Evolutionary conservation across 164 flowering plant genomes (phyloP), one percentile per base, ranked within the genome.

Genomic region (Umbilicus rupestris): DNA sequence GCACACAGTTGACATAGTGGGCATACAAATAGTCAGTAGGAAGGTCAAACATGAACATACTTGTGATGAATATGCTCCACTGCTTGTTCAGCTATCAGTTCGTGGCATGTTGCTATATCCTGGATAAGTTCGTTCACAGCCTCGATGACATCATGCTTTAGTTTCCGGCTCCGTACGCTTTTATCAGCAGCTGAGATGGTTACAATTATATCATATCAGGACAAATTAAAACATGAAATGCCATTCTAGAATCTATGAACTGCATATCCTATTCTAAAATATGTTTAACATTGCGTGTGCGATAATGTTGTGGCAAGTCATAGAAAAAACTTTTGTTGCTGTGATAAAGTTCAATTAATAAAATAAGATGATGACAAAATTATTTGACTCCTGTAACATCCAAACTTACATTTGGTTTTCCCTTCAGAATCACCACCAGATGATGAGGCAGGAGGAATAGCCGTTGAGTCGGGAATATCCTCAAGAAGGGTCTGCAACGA

Each of bases 371-470:
- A 35, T 50, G 57, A 35, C 6, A 35, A 35, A 35, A 8, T 50
- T 12, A 62, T 8, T 17, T 19, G 12, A 35, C 41, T 62, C 41
- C 9, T 59, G 39, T 31, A 62, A n/a, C 3, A 7, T 35, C 10
- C 12, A 26, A 70, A 62, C 88, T 80, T 72, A 92, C 99, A 95
- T 86, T 82, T 95, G 77, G 86, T 92, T 80, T 84, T 95, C 68
- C 94, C 97, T 78, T 95, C 99, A 73, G 99, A 95, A 75, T 92
- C 96, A 74, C 96, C 99, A 9, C 89, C 99, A 67, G 99, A 94
- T 45, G 99, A 94, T 72, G 88, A 81, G 58, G 89, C 71, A 41
- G 78, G 89, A 66, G 76, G 96, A 70, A 73, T 78, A 76, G 87
- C 84, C 47, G 86, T 80, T 16, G 90, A 69, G 29, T 79, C 91